Conservation (phyloP, 805 yeast genomes). For the Metschnikowia peoriensis region DNA sequence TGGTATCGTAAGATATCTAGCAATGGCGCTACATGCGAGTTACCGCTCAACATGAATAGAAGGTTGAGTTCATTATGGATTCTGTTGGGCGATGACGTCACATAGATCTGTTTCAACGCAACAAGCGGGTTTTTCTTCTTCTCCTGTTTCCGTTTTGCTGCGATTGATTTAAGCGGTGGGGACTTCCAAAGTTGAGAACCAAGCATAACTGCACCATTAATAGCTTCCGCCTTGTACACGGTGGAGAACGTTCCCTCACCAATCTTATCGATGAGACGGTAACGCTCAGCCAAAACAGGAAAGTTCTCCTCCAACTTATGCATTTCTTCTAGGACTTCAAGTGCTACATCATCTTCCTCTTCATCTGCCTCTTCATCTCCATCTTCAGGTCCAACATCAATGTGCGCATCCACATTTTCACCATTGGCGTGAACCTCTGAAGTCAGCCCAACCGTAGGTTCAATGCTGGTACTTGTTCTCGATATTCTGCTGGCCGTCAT, state of each 20-base stretch:
- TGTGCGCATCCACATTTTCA: not conserved
- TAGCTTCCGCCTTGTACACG: conserved; percentile 61
- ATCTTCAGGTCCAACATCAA: not conserved
- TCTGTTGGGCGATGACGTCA: conserved; percentile 91
- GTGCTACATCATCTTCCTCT: conserved; percentile 48
- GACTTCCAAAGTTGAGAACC: conserved; percentile 45
- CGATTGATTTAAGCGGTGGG: conserved; percentile 36
- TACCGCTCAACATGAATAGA: conserved; percentile 65
- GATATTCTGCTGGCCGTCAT: conserved; percentile 3
- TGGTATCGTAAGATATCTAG: conserved; percentile 82
- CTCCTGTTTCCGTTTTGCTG: conserved; percentile 18
- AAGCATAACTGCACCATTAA: conserved; percentile 36
- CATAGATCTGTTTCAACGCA: conserved; percentile 91
- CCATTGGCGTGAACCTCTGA: not conserved
- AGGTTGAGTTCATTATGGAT: conserved; percentile 84
- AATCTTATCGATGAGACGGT: conserved; percentile 53
- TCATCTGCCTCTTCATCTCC: not conserved
- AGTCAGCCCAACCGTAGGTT: not conserved
- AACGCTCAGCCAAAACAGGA: conserved; percentile 48
- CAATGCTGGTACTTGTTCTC: not conserved
- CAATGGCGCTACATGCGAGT: conserved; percentile 79
- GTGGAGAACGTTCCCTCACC: conserved; percentile 69
- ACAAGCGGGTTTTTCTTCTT: conserved; percentile 50
- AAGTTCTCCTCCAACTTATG: conserved; percentile 52
- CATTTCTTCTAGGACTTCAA: conserved; percentile 59